Evolutionary conservation across 108 stramenopile genomes (phyloP), one percentile per base, ranked within the genome.

Genomic region (Cafeteria roenbergensis): DNA sequence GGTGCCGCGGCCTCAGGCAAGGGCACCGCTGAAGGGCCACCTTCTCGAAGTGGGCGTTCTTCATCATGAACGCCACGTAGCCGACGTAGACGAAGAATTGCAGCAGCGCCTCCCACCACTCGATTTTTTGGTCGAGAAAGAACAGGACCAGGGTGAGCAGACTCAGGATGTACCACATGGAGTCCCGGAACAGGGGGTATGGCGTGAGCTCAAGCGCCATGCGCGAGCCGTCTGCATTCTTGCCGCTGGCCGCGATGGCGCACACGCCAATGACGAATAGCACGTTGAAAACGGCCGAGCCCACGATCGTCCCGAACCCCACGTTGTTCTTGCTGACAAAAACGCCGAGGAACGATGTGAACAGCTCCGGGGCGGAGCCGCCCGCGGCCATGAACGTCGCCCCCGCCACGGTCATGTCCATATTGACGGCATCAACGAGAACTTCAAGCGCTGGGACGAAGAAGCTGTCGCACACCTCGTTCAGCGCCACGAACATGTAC

Each of bases 261-360:
- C 78, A 80, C 28, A 76, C 53, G 33, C 76, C 82, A 4, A 82
- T 80, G 20, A 81, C 80, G 53, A 80, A 80, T 32, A 82, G 76
- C 42, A 82, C 80, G 76, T 82, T 82, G 72, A 82, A 82, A 51
- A 80, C 75, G 22, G 82, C 82, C 24, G 78, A 79, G 30, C 82
- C 82, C 24, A 82, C 80, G 57, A 82, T 81, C 31, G 82, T 82
- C 30, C 82, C 82, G 55, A 80, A 79, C 1, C 82, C 82, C 27
- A 80, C 73, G 38, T 78, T 69, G 62, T 37, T 64, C 48, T 70
- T 63, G 20, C 69, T 26, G 1, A 77, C 55, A 35, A 76, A 79
- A 0, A 65, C 72, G 9, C 80, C 82, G 21, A 76, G 57, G 54
- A 80, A 57, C 21, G 71, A 73, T 2, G 80, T 80, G 37, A 68